Base-by-base conservation (phyloP, 176 grass and related monocot genomes). In the Tillandsia fasciculata region DNA sequence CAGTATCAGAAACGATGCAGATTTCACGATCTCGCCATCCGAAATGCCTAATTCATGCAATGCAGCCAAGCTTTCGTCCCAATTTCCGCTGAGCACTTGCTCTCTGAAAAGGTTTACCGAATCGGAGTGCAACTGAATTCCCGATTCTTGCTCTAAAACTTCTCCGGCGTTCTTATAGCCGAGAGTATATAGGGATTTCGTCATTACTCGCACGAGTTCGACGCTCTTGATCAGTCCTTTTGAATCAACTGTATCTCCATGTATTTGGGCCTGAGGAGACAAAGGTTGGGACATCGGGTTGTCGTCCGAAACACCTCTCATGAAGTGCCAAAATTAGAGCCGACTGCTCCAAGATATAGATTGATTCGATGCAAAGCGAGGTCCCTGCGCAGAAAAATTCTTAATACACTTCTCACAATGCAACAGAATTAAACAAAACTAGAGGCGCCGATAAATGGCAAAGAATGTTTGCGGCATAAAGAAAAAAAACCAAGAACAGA, bases 181-280 rank as follows among this genome's bases (percentile, higher is more conserved):
- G 64, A 96, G 85, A 84, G 80, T 84, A 79, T 91, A 91, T 12
- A 91, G 84, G 70, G 92, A 68, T 52, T 91, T 91, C 65, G 85
- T 91, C 48, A 96, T 96, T 77, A 91, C 91, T 75, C 85, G 85
- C 23, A 96, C 88, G 82, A 96, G 91, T 80, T 96, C 92, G 51
- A 83, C 83, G 78, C 66, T 96, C 72, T 91, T 91, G 64, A 96
- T 87, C 15, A 91, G 74, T 74, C 82, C 85, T 79, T 96, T 96
- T 49, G 92, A 84, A 64, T 88, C 88, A 71, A 96, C 64, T 71
- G 87, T 85, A 70, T 33, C 79, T 77, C 88, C 85, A 42, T 42
- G 33, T 42, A 42, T 42, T 92, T 85, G 83, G 76, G 82, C 85
- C 72, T 83, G 82, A 79, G 85, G 88, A 81, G 88, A 83, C 75